Base-by-base conservation (phyloP, 305 asterid species). In the Lippia alba region DNA sequence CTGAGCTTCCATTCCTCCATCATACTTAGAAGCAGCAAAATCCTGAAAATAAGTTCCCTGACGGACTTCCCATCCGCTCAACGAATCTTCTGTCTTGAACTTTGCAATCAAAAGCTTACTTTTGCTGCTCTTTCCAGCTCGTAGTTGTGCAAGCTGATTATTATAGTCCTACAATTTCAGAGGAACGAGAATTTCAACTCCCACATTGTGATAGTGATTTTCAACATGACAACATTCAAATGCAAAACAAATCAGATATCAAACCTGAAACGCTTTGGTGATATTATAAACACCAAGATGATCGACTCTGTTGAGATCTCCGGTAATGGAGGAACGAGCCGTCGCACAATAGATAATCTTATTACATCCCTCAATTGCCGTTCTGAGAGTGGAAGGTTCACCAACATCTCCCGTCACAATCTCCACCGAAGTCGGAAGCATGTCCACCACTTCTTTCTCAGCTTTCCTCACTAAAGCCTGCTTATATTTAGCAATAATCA, bases 61-160 rank as follows among this genome's bases (percentile, higher is more conserved):
- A 73, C 95, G 94, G 72, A 91, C 90, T 77, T 94, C 94, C 99
- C 99, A 94, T 70, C 96, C 96, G 0, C 81, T 73, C 89, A 91
- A 67, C 32, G 96, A 77, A 62, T 94, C 95, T 65, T 84, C 83
- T 4, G 97, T 80, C 80, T 89, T 91, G 91, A 94, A 91, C 78
- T 94, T 94, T 11, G 96, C 78, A 40, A 94, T 88, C 76, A 86
- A 73, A 34, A 91, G 96, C 87, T 94, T 94, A 84, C 99, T 94
- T 83, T 94, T 94, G 89, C 99, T 94, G 88, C 99, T 94, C 78
- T 91, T 94, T 56, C 99, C 99, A 24, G 99, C 96, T 64, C 99
- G 89, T 61, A 88, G 78, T 72, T 94, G 97, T 64, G 99, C 99
- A 72, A 94, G 85, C 77, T 88, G 66, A 78, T 94, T 91, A 83